Base-by-base conservation (phyloP, 192 early-diverging fungal genomes). In the Backusella tuberculispora region DNA sequence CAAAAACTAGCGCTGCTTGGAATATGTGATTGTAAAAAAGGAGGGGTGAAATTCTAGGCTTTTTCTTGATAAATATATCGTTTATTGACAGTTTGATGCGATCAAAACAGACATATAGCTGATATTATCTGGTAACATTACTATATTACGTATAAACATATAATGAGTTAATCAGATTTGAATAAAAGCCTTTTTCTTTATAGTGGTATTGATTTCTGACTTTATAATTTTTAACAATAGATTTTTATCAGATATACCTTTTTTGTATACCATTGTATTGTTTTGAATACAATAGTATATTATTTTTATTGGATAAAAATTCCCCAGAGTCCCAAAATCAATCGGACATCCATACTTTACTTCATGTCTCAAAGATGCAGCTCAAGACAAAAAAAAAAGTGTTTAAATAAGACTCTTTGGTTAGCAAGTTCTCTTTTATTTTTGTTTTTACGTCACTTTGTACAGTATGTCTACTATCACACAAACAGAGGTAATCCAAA, bases 261-360 rank as follows among this genome's bases (percentile, higher is more conserved):
- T 50, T 50, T 56, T 56, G 53, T 56, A 24, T 56, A 21, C 19
- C 10, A 56, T 56, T 56, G 13, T 46, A 10, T 14, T 46, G 50
- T 24, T 53, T 53, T 53, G 50, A 53, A 53, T 21, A 24, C 50
- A 53, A 53, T 53, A 24, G 19, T 5, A n/a, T n/a, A 48, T 48
- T n/a, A 0, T 21, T 53, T 53, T 19, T 56, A 56, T 56, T 60
- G 53, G 53, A 8, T 26, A 26, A 60, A 12, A 8, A 12, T 60
- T 26, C 53, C 53, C 53, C 53, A 60, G 53, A 60, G 53, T 60
- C 53, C 53, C 53, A 60, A 50, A 50, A 50, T 19, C n/a, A 48
- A 45, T 45, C 44, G 44, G 44, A 10, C 44, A 45, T 45, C 44
- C 9, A n/a, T n/a, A n/a, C n/a, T n/a, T 45, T 45, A 12, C 46